Base-by-base conservation (phyloP, 257 asterid species). In the Nicotiana otophora region DNA sequence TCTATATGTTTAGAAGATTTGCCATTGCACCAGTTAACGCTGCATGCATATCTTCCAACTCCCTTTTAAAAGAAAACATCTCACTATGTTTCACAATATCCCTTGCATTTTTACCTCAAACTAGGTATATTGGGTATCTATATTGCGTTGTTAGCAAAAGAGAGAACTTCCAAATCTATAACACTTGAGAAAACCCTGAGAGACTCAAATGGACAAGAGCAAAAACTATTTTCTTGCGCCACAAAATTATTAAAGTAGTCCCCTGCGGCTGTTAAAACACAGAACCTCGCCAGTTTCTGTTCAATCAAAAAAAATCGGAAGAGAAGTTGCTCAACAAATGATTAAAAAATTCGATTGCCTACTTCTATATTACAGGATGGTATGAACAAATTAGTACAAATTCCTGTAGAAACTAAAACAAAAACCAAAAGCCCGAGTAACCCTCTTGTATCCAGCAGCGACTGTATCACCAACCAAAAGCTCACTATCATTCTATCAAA, bases 321-420 rank as follows among this genome's bases (percentile, higher is more conserved):
- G 63, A 75, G 63, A 51, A 74, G 53, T 75, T 51, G 16, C 80
- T 75, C 46, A 26, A 7, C 46, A 15, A 51, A 26, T 75, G 20
- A 48, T 74, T 28, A 42, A 83, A 58, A 66, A 81, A 48, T 67
- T 86, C 78, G 60, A 39, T 58, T 85, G 82, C 81, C 80, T 19
- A 39, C 86, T 83, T 85, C 87, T 83, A 87, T 82, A 83, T 84
- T 88, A 88, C 93, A 90, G 83, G 84, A 87, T 75, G 81, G 66
- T 85, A 85, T 84, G 84, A 85, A 86, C 85, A 86, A 83, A 86
- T 89, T 87, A 51, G 79, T 16, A 54, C 80, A 67, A 66, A 23
- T 4, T 51, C 63, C 80, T 75, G 42, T 75, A 28, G 26, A 16
- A 51, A 75, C 63, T 3, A 39, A 70, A 67, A 66, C 31, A 5